Conservation (phyloP, 805 yeast genomes). For the Schwanniomyces occidentalis region DNA sequence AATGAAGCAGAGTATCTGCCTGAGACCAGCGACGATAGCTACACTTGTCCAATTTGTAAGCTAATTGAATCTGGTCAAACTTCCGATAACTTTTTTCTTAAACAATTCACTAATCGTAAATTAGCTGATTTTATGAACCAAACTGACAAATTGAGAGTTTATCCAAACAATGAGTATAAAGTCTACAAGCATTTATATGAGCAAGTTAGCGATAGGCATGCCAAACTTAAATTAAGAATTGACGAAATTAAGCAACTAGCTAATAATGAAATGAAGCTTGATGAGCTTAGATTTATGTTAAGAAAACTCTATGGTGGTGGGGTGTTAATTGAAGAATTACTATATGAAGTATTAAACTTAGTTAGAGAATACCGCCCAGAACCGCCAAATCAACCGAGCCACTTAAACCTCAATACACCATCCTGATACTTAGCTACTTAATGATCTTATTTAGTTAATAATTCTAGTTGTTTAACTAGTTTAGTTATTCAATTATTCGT, state of each 20-base stretch:
- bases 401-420: too few species aligned
- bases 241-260: conserved; percentile 12
- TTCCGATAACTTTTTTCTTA: conserved; percentile 14
- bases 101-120: conserved; percentile 14
- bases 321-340: conserved; percentile 22
- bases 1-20: conserved; percentile 3
- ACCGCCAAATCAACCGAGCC: too few species aligned
- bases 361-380: too few species aligned
- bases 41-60: conserved; percentile 32
- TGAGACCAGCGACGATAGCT: conserved; percentile 21
- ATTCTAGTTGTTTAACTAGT: too few species aligned
- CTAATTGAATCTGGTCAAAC: conserved; percentile 17
- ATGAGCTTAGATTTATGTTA: conserved; percentile 21
- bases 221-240: conserved; percentile 7
- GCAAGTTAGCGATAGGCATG: neutral
- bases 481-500: too few species aligned
- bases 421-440: too few species aligned
- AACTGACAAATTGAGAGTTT: conserved; percentile 16
- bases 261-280: conserved; percentile 16
- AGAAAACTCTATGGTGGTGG: conserved; percentile 35
- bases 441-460: too few species aligned
- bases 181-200: conserved; percentile 19
- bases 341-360: conserved; percentile 15
- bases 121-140: conserved; percentile 12
- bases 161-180: conserved; percentile 21